Percentiles rank a stretch among this genome's conserved stretches.
These are phyloP conservation scores for Camellia japonica DNA, from an alignment of 148 eudicot species.

Conservation along the genomic window DNA sequence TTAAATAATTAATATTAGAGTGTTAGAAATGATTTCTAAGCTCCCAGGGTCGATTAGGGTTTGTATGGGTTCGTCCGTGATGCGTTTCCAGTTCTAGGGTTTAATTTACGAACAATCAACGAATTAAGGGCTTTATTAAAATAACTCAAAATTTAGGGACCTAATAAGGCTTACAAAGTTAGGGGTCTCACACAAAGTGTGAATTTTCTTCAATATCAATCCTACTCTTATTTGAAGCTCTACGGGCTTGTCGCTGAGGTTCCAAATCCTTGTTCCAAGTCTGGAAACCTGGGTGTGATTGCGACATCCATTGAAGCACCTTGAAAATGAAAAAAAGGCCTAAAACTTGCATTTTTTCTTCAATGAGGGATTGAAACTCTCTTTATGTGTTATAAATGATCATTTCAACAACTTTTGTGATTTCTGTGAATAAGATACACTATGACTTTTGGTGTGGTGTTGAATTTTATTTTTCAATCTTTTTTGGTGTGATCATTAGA, in stretches of 20 bases:
- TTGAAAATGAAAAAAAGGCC: constrained; percentile 40
- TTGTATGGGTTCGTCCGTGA: too few relatives aligned
- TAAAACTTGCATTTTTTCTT: constrained; percentile 33
- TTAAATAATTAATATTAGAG: too few relatives aligned
- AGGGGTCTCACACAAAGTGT: constrained; percentile 28
- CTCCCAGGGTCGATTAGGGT: too few relatives aligned
- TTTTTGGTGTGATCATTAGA: too few relatives aligned
- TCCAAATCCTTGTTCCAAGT: constrained; percentile 59
- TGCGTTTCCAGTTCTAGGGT: too few relatives aligned
- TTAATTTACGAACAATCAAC: too few relatives aligned
- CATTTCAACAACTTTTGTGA: constrained; percentile 11
- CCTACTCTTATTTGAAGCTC: constrained; percentile 83
- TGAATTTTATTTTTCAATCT: too few relatives aligned
- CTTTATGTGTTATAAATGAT: not conserved
- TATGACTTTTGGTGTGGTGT: not conserved
- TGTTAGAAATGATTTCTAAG: too few relatives aligned
- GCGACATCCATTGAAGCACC: constrained; percentile 57
- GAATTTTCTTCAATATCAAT: constrained; percentile 59
- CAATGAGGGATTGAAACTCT: not conserved
- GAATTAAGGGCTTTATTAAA: too few relatives aligned
- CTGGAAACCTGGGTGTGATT: constrained; percentile 43
- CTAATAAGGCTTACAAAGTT: too few relatives aligned
- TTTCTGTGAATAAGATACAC: not conserved
- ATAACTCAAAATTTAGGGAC: too few relatives aligned
- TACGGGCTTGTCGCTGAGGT: constrained; percentile 61